Evolutionary conservation across 2,329 filamentous ascomycete species (phyloP).

Genomic region (Xylariomycetidae sp.): DNA sequence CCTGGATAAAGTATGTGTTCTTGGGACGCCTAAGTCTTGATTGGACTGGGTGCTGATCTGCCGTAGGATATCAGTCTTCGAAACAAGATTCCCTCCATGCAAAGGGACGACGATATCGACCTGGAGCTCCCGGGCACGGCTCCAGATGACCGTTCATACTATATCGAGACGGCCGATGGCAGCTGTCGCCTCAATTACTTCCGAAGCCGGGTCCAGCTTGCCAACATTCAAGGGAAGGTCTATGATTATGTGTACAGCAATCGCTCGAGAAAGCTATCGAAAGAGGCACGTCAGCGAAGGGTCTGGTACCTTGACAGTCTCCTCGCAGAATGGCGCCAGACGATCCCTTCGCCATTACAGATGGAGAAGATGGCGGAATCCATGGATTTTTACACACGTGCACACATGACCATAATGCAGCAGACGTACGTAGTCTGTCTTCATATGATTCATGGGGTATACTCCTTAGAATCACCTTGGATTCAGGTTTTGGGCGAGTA

Average conservation of each 20-base stretch:
- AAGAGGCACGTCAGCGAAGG: slow-evolving; percentile 23
- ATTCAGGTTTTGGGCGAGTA: slow-evolving; percentile 27
- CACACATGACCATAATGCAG: slow-evolving; percentile 33
- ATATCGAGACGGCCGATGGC: slow-evolving; percentile 31
- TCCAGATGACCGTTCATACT: slow-evolving; percentile 26
- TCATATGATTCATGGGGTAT: slow-evolving; percentile 35
- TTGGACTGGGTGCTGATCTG: slow-evolving; percentile 4
- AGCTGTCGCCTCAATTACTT: slow-evolving; percentile 32
- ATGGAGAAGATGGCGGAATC: slow-evolving; percentile 28
- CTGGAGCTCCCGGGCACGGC: slow-evolving; percentile 29
- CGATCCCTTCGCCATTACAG: slow-evolving; percentile 29
- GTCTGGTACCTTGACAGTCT: slow-evolving; percentile 21
- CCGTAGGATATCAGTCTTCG: slow-evolving; percentile 32
- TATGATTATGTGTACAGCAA: slow-evolving; percentile 35
- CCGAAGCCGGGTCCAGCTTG: slow-evolving; percentile 34
- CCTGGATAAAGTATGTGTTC: slow-evolving; percentile 32
- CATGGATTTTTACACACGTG: slow-evolving; percentile 23
- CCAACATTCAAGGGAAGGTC: slow-evolving; percentile 35
- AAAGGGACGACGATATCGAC: slow-evolving; percentile 36
- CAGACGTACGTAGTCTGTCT: slow-evolving; percentile 32
- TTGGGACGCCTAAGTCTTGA: background rate
- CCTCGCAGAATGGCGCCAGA: slow-evolving; percentile 32
- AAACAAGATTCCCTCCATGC: slow-evolving; percentile 32
- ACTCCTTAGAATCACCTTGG: slow-evolving; percentile 34
- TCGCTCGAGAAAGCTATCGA: slow-evolving; percentile 19